Evolutionary conservation across 2,329 filamentous ascomycete species (phyloP).

Genomic region (Didymellaceae sp.): DNA sequence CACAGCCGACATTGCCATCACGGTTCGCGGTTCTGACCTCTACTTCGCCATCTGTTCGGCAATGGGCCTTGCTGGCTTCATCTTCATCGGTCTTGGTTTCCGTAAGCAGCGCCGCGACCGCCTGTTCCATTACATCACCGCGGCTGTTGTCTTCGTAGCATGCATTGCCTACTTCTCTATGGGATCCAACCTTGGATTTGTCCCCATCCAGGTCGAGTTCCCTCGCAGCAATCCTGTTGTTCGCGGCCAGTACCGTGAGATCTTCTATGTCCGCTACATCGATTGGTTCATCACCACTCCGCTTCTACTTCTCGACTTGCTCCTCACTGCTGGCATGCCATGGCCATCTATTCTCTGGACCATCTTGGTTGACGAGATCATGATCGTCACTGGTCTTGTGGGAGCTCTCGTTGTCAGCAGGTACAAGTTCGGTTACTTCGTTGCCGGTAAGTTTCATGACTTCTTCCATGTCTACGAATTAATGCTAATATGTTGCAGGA

Average conservation of each 20-base stretch:
- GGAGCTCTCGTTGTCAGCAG: slow-evolving; percentile 66
- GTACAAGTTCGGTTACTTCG: slow-evolving; percentile 74
- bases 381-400: slow-evolving; percentile 71
- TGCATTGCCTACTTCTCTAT: slow-evolving; percentile 71
- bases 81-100: slow-evolving; percentile 60
- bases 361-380: slow-evolving; percentile 68
- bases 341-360: slow-evolving; percentile 69
- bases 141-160: slow-evolving; percentile 63
- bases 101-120: slow-evolving; percentile 63
- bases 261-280: slow-evolving; percentile 72
- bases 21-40: slow-evolving; percentile 65
- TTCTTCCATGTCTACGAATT: not conserved
- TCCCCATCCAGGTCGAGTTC: slow-evolving; percentile 68
- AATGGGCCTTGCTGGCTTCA: slow-evolving; percentile 63
- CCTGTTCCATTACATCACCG: slow-evolving; percentile 70
- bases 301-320: slow-evolving; percentile 66
- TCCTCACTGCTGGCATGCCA: slow-evolving; percentile 69
- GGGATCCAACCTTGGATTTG: slow-evolving; percentile 70
- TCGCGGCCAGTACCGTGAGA: slow-evolving; percentile 62
- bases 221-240: slow-evolving; percentile 54
- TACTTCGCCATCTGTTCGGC: slow-evolving; percentile 67
- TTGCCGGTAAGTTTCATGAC: slow-evolving; percentile 51
- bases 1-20: slow-evolving; percentile 63
- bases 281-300: slow-evolving; percentile 71
- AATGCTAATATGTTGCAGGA: slow-evolving; percentile 24